phyloP scores from a whole-genome alignment of 305 asterid species.

The Fraxinus floribunda region DNA sequence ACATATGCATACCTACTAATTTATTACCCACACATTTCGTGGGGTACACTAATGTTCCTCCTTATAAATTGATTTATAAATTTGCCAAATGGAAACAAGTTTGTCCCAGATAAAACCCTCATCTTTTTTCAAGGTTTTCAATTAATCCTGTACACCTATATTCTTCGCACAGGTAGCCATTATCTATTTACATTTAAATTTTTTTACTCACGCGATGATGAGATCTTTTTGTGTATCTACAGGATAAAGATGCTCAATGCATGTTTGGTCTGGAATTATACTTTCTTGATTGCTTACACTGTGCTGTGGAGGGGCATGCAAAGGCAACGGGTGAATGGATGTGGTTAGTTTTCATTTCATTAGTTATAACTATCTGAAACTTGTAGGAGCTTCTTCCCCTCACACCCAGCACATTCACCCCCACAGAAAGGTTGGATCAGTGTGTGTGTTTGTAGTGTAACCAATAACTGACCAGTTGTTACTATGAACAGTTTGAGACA shows the following conservation, averaged over 20 bases:
- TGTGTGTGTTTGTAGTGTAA: background rate
- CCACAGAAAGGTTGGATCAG: background rate
- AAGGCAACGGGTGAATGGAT: constrained; percentile 89
- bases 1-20: background rate
- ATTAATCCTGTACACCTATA: background rate
- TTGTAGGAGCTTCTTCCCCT: background rate
- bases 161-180: background rate
- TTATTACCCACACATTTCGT: background rate
- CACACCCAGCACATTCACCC: background rate
- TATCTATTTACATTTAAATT: background rate
- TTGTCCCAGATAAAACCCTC: background rate
- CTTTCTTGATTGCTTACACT: constrained; percentile 73
- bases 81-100: background rate
- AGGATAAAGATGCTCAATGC: constrained; percentile 87
- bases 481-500: constrained; percentile 62
- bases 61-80: background rate
- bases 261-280: constrained; percentile 74
- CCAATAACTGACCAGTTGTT: constrained; percentile 9
- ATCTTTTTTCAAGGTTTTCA: background rate
- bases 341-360: constrained; percentile 49
- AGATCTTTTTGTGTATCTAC: constrained; percentile 1
- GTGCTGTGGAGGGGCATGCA: constrained; percentile 83
- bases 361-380: background rate
- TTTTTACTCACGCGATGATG: background rate
- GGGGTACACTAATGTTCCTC: background rate